Evolutionary conservation across 2,329 filamentous ascomycete genomes (phyloP).

Genomic region (Venturia nashicola): DNA sequence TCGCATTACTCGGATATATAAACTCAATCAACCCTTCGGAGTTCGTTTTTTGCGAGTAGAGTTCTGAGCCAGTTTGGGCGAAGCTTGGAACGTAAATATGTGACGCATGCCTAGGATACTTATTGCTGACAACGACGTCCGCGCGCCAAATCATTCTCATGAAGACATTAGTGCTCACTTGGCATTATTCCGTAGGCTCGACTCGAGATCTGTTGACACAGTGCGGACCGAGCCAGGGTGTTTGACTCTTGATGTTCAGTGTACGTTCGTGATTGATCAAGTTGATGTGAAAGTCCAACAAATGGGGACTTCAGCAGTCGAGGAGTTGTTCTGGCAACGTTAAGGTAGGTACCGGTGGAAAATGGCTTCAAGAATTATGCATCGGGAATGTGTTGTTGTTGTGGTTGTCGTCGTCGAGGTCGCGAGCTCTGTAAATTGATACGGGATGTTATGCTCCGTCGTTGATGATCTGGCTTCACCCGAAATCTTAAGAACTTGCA

Average conservation of each 20-base stretch:
- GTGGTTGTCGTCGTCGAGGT: too few species aligned
- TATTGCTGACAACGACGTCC: neutral
- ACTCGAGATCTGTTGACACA: neutral
- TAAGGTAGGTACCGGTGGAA: too few species aligned
- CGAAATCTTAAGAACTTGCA: too few species aligned
- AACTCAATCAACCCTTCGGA: slow-evolving; percentile 23
- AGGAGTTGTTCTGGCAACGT: too few species aligned
- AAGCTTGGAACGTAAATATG: slow-evolving; percentile 22
- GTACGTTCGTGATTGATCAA: too few species aligned
- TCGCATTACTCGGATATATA: neutral
- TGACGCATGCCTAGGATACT: slow-evolving; percentile 26
- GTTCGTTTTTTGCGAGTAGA: slow-evolving; percentile 24
- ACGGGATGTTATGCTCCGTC: neutral
- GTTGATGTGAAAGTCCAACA: too few species aligned
- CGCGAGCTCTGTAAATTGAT: too few species aligned
- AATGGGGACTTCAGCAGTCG: too few species aligned
- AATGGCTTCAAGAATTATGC: too few species aligned
- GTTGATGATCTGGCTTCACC: neutral
- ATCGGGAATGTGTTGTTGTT: neutral
- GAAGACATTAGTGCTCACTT: neutral
- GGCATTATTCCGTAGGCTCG: neutral
- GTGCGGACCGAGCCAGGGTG: neutral
- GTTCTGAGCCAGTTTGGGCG: slow-evolving; percentile 22
- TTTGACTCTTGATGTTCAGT: too few species aligned
- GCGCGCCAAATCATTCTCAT: neutral